Base-by-base conservation (phyloP, 345 rosid species). In the Boechera stricta region DNA sequence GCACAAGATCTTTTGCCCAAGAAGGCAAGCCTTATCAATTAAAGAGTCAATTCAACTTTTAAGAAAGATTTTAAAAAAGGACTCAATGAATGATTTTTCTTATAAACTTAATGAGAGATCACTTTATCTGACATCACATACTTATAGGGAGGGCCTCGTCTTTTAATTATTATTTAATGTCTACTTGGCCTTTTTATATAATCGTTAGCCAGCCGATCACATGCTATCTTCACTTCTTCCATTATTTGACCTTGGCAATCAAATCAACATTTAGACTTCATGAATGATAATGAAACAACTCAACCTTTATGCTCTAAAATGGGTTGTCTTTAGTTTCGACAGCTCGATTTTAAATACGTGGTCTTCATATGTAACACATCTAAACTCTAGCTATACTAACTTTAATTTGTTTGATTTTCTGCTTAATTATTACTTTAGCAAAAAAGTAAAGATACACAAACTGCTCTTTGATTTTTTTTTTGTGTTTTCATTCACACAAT, bases 141-240 rank as follows among this genome's bases (percentile, higher is more conserved):
- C 42, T n/a, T 45, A n/a, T 21, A 33, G 53, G 24, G 24, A 11
- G 49, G 4, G 4, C 38, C 28, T 66, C 5, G 7, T 67, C 7
- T 35, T 24, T 59, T 16, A 28, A 38, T 49, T 29, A 38, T 59
- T 59, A 59, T 49, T 49, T 59, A 58, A 59, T 49, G 16, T 39
- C 79, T 60, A 67, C 79, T 75, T 75, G 79, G 6, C 36, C 9
- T 52, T 76, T 67, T 69, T 69, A 61, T 61, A 69, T 42, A n/a
- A 59, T 59, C 61, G 33, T 67, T 10, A 28, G 53, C 61, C 67
- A 67, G 68, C 13, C 12, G 54, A 67, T 58, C 73, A 69, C 80
- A 69, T 61, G 75, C 74, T 67, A 36, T 4, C 12, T 66, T 60
- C 69, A 39, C 10, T 67, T 67, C 66, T 49, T 49, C 73, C 54